Evolutionary conservation across 495 filamentous ascomycete genomes (phyloP).

Genomic region (Aspergillus conjunctus): DNA sequence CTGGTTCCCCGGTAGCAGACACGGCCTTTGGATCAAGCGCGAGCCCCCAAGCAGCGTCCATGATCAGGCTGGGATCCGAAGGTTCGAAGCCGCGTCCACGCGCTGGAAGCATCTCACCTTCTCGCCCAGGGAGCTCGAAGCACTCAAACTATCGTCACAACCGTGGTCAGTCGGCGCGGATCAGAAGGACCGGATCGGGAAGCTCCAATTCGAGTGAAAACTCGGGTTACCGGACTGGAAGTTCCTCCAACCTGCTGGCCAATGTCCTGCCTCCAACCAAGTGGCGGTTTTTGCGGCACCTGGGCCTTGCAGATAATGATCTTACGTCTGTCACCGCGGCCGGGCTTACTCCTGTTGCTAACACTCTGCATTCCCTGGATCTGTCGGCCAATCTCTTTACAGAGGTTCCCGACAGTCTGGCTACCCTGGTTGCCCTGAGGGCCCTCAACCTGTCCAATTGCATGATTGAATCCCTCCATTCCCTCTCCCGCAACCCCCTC

Average conservation of each 20-base stretch:
- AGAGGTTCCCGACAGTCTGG: slow-evolving; percentile 86
- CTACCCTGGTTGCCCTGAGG: slow-evolving; percentile 76
- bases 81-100: slow-evolving; percentile 55
- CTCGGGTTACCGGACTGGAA: slow-evolving; percentile 69
- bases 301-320: slow-evolving; percentile 89
- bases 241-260: slow-evolving; percentile 69
- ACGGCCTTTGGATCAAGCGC: slow-evolving; percentile 47
- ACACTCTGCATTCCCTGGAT: slow-evolving; percentile 86
- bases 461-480: slow-evolving; percentile 96
- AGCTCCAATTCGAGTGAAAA: slow-evolving; percentile 85
- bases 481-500: slow-evolving; percentile 79
- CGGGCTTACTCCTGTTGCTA: slow-evolving; percentile 78
- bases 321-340: slow-evolving; percentile 73
- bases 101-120: slow-evolving; percentile 74
- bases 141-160: slow-evolving; percentile 62
- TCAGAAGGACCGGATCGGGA: slow-evolving; percentile 83
- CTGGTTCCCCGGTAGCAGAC: slow-evolving; percentile 64
- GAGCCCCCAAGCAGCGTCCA: slow-evolving; percentile 48
- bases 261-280: slow-evolving; percentile 76
- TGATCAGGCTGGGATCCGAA: slow-evolving; percentile 55
- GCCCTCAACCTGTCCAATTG: slow-evolving; percentile 92
- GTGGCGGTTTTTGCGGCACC: slow-evolving; percentile 90
- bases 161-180: slow-evolving; percentile 59
- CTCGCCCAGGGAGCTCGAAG: slow-evolving; percentile 68
- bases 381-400: slow-evolving; percentile 88